These are phyloP conservation scores for Ganoderma lingzhi DNA, from an alignment of 1,284 basidiomycete species.

Conservation along the genomic window DNA sequence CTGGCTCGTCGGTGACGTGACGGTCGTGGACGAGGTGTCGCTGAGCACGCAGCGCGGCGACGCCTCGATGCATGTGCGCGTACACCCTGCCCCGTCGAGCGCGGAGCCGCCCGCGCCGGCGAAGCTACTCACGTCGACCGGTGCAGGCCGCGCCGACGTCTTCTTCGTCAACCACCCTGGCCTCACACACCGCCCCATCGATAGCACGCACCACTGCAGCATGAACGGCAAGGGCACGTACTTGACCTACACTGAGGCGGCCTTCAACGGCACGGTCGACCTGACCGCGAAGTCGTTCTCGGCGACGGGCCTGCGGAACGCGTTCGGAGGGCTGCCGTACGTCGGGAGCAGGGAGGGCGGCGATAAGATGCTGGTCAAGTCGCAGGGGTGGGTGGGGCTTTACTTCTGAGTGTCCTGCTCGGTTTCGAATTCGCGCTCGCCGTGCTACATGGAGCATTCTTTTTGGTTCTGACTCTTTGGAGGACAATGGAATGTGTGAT, in stretches of 20 bases:
- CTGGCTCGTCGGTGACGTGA: slow-evolving; percentile 67
- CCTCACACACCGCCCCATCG: slow-evolving; percentile 54
- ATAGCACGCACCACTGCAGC: slow-evolving; percentile 54
- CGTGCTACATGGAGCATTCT: neutral
- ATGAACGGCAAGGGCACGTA: slow-evolving; percentile 57
- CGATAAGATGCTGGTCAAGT: slow-evolving; percentile 53
- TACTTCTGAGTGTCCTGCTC: slow-evolving; percentile 47
- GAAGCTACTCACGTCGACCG: slow-evolving; percentile 55
- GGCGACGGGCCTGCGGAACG: slow-evolving; percentile 45
- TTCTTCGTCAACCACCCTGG: slow-evolving; percentile 51
- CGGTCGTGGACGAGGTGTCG: slow-evolving; percentile 50
- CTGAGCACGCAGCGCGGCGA: slow-evolving; percentile 60
- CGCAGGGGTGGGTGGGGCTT: slow-evolving; percentile 59
- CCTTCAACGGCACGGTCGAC: slow-evolving; percentile 57
- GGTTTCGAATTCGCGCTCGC: neutral
- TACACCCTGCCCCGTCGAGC: slow-evolving; percentile 46
- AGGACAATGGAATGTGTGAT: neutral
- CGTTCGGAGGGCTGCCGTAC: slow-evolving; percentile 51
- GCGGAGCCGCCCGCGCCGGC: slow-evolving; percentile 45
- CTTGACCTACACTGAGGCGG: slow-evolving; percentile 59
- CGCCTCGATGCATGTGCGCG: slow-evolving; percentile 57
- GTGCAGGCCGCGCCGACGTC: slow-evolving; percentile 57
- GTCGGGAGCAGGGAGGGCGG: slow-evolving; percentile 54
- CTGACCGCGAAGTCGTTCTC: slow-evolving; percentile 54
- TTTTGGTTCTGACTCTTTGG: neutral